phyloP scores from a whole-genome alignment of 805 yeast species.

The Hanseniaspora hatyaiensis region DNA sequence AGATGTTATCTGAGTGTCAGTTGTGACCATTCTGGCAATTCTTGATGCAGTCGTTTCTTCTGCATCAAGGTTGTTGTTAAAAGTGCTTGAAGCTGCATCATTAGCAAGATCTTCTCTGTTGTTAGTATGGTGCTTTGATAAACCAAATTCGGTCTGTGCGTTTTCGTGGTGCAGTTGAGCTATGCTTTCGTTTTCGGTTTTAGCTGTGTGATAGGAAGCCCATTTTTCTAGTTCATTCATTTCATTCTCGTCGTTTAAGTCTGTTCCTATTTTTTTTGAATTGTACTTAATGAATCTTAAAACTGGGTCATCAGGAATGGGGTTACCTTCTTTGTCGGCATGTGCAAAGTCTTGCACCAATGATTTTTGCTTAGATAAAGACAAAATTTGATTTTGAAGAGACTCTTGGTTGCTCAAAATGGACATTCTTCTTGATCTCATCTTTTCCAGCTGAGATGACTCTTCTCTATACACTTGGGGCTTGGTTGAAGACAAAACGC shows the following conservation, averaged over 20 bases:
- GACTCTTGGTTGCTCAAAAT: constrained; percentile 5
- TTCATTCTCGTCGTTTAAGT: not conserved
- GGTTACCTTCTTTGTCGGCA: constrained; percentile 28
- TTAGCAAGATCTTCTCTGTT: no score
- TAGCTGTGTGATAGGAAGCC: constrained; percentile 8
- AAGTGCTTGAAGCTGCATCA: not conserved
- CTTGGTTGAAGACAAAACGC: not conserved
- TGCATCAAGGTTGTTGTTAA: constrained; percentile 7
- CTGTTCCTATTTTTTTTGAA: constrained; percentile 11
- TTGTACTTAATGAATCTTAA: constrained; percentile 15
- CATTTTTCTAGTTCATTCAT: constrained; percentile 3
- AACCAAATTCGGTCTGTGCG: not conserved
- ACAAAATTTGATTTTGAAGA: not conserved
- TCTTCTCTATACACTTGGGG: constrained; percentile 7
- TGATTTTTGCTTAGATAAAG: constrained; percentile 10
- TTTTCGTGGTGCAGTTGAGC: not conserved
- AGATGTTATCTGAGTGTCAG: constrained; percentile 28
- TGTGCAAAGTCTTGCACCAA: constrained; percentile 39
- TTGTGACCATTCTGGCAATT: constrained; percentile 27
- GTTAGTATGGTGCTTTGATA: not conserved
- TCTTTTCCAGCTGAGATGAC: no score
- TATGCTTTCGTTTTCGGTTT: not conserved
- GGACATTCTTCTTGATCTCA: constrained; percentile 12
- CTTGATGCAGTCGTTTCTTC: constrained; percentile 22
- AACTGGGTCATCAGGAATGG: constrained; percentile 17